Conservation (phyloP, 139 green algal genomes). For the Coelastrella sp. region DNA sequence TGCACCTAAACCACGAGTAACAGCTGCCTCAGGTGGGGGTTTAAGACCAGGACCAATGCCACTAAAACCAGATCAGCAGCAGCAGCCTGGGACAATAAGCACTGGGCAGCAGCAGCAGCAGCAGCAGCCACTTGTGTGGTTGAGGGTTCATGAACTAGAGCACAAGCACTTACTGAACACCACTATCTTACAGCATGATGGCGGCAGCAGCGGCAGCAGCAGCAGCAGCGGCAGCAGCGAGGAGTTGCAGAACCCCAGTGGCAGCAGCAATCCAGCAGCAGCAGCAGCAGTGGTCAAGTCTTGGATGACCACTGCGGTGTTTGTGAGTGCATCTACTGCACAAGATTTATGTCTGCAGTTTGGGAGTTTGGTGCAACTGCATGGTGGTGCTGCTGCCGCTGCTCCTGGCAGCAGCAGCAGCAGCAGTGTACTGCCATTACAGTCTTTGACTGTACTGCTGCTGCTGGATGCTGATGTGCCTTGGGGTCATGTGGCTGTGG, state of each 20-base stretch:
- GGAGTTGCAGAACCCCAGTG: background rate
- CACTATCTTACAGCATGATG: background rate
- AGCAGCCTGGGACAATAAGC: background rate
- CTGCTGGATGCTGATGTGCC: constrained; percentile 52
- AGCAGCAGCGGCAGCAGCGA: background rate
- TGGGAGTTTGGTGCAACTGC: background rate
- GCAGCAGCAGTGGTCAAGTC: constrained; percentile 27
- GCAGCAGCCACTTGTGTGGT: constrained; percentile 38
- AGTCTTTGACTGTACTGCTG: constrained; percentile 45
- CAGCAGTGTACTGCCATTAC: constrained; percentile 37
- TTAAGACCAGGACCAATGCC: constrained; percentile 10
- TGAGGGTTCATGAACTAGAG: constrained; percentile 7
- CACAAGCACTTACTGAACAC: background rate
- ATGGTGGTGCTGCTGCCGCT: background rate
- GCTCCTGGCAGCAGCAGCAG: constrained; percentile 20
- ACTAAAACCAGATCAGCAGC: background rate
- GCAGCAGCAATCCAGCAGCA: background rate
- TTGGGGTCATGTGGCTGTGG: constrained; percentile 59
- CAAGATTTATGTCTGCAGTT: constrained; percentile 29
- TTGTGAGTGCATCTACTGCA: constrained; percentile 36
- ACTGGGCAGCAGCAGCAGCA: constrained; percentile 33
- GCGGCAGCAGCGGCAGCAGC: constrained; percentile 10
- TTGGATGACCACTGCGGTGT: constrained; percentile 10
- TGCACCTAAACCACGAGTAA: constrained; percentile 71
- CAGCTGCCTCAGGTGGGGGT: background rate